Evolutionary conservation across 768 basidiomycete species (phyloP).

Genomic region (Russula abietina): DNA sequence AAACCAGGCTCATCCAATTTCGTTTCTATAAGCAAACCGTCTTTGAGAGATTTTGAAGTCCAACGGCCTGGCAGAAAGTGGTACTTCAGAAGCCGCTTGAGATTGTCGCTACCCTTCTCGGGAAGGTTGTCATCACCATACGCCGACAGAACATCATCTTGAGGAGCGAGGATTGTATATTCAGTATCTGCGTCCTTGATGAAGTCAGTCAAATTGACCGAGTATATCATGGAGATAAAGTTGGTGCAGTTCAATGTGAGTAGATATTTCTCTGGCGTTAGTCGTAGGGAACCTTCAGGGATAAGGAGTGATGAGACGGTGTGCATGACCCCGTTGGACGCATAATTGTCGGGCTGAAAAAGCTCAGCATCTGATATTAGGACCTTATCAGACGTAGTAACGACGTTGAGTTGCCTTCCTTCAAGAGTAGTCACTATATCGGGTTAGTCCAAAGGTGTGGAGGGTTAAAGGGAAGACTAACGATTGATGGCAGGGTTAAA

Average conservation of each 20-base stretch:
- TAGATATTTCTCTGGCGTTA: slow-evolving; percentile 94
- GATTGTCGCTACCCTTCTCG: slow-evolving; percentile 55
- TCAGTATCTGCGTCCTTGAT: slow-evolving; percentile 62
- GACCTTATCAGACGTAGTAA: slow-evolving; percentile 47
- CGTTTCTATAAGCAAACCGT: slow-evolving; percentile 76
- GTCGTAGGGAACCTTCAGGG: slow-evolving; percentile 62
- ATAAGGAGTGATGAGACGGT: slow-evolving; percentile 78
- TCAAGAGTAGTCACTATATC: slow-evolving; percentile 63
- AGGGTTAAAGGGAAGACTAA: slow-evolving; percentile 35
- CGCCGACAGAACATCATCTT: slow-evolving; percentile 72
- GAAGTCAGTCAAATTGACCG: slow-evolving; percentile 64
- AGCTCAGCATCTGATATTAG: slow-evolving; percentile 55
- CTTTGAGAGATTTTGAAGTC: slow-evolving; percentile 58
- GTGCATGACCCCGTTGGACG: slow-evolving; percentile 92
- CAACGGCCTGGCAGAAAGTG: slow-evolving; percentile 88
- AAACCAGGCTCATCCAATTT: slow-evolving; percentile 68
- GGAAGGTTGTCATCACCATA: slow-evolving; percentile 53
- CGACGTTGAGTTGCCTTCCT: slow-evolving; percentile 59
- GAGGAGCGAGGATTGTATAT: slow-evolving; percentile 88
- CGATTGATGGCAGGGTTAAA: slow-evolving; percentile 48
- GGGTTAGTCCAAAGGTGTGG: slow-evolving; percentile 16
- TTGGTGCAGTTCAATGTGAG: slow-evolving; percentile 85
- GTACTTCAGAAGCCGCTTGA: slow-evolving; percentile 73
- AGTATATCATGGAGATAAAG: slow-evolving; percentile 85
- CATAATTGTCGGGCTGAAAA: slow-evolving; percentile 78